phyloP scores from a whole-genome alignment of 495 filamentous ascomycete genomes.

The Cercophora newfieldiana region DNA sequence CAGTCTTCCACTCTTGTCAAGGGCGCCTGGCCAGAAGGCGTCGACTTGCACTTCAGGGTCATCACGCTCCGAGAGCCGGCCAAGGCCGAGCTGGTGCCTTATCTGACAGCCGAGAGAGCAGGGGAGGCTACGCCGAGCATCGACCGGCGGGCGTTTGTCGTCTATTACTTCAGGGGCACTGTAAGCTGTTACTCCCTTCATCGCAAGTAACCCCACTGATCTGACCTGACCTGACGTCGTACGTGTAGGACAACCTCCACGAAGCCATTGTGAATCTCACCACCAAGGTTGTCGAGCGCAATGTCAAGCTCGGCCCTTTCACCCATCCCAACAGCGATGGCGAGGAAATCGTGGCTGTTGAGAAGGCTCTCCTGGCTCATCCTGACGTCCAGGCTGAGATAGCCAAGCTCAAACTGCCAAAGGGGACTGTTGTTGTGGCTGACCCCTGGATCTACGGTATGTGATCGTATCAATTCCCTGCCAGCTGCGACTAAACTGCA shows the following conservation, averaged over 20 bases:
- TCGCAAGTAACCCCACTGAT: not conserved
- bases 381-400: conserved; percentile 61
- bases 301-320: conserved; percentile 57
- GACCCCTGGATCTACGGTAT: conserved; percentile 75
- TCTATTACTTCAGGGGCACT: conserved; percentile 65
- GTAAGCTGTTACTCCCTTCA: conserved; percentile 41
- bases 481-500: not conserved
- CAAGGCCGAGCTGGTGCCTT: conserved; percentile 59
- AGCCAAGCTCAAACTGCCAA: conserved; percentile 62
- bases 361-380: conserved; percentile 58
- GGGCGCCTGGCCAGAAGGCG: conserved; percentile 46
- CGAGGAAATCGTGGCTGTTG: conserved; percentile 60
- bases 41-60: conserved; percentile 56
- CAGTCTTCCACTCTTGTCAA: conserved; percentile 45
- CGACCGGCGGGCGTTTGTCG: conserved; percentile 56
- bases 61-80: conserved; percentile 66
- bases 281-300: conserved; percentile 53
- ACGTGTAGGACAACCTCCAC: conserved; percentile 60
- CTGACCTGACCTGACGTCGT: not conserved
- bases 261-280: conserved; percentile 64
- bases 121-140: conserved; percentile 33
- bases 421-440: conserved; percentile 58
- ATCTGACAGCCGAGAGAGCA: conserved; percentile 33
- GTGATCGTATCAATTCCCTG: not conserved
- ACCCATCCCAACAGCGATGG: conserved; percentile 59